Evolutionary conservation across 305 asterid genomes (phyloP).

Genomic region (Stenogyne calaminthoides): DNA sequence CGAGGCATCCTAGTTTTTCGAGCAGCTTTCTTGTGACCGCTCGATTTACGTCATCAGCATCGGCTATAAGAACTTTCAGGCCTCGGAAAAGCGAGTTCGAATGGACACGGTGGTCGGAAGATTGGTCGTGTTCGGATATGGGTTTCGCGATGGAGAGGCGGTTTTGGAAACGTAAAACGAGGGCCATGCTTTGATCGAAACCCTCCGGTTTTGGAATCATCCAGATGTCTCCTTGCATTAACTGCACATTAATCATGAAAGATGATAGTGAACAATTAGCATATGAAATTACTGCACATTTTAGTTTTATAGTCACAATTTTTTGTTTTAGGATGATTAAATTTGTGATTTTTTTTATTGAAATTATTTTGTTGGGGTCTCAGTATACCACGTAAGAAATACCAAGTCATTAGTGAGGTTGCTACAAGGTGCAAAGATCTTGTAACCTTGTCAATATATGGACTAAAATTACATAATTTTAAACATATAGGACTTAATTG

Average conservation of each 20-base stretch:
- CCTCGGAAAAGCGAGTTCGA: conserved; percentile 66
- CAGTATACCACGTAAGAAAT: no score
- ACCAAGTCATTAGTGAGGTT: no score
- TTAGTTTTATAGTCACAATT: no score
- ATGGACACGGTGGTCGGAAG: conserved; percentile 42
- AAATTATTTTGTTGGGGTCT: no score
- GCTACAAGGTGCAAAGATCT: no score
- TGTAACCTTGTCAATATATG: no score
- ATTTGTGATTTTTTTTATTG: no score
- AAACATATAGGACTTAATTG: no score
- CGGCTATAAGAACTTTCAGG: conserved; percentile 68
- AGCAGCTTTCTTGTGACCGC: conserved; percentile 75
- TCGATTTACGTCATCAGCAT: conserved; percentile 68
- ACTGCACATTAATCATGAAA: conserved; percentile 43
- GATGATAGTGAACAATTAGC: neutral
- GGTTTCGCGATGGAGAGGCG: conserved; percentile 44
- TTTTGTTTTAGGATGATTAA: no score
- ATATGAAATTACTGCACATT: no score
- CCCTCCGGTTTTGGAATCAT: conserved; percentile 57
- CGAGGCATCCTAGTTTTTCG: conserved; percentile 78
- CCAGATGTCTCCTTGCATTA: conserved; percentile 95
- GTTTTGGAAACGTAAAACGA: conserved; percentile 60
- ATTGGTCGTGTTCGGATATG: conserved; percentile 52
- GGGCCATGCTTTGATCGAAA: conserved; percentile 74
- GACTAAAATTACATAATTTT: no score